Evolutionary conservation across 139 green algal genomes (phyloP).

Genomic region (Trebouxia sp.): DNA sequence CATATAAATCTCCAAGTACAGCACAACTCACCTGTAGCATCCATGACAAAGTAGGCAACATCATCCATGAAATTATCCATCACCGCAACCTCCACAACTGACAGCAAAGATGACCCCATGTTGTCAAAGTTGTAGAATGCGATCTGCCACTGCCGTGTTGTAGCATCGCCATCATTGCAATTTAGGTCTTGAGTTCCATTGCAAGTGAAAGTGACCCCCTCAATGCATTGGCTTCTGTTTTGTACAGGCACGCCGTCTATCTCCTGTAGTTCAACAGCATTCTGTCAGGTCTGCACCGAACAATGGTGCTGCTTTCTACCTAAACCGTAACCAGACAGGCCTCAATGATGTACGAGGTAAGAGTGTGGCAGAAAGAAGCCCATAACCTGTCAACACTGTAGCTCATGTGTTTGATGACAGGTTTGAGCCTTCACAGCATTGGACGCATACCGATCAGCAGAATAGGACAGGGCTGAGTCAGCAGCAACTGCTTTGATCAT

Average conservation of each 20-base stretch:
- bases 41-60: constrained; percentile 16
- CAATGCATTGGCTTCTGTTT: constrained; percentile 20
- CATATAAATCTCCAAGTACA: not conserved
- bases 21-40: constrained; percentile 8
- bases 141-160: constrained; percentile 56
- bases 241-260: not conserved
- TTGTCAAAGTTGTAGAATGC: constrained; percentile 84
- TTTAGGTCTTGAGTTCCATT: constrained; percentile 13
- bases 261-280: not conserved
- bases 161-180: not conserved
- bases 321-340: too few relatives aligned
- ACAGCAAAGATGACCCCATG: constrained; percentile 64
- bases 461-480: too few relatives aligned
- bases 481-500: too few relatives aligned
- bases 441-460: too few relatives aligned
- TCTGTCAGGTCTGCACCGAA: not conserved
- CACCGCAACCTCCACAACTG: constrained; percentile 70
- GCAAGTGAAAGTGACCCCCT: constrained; percentile 14
- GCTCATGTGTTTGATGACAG: too few relatives aligned
- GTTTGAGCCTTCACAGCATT: too few relatives aligned
- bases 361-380: too few relatives aligned
- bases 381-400: too few relatives aligned
- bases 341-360: too few relatives aligned
- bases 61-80: constrained; percentile 74
- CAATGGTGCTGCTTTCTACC: too few relatives aligned